phyloP scores from a whole-genome alignment of 345 rosid genomes.

The Lepidium didymum region DNA sequence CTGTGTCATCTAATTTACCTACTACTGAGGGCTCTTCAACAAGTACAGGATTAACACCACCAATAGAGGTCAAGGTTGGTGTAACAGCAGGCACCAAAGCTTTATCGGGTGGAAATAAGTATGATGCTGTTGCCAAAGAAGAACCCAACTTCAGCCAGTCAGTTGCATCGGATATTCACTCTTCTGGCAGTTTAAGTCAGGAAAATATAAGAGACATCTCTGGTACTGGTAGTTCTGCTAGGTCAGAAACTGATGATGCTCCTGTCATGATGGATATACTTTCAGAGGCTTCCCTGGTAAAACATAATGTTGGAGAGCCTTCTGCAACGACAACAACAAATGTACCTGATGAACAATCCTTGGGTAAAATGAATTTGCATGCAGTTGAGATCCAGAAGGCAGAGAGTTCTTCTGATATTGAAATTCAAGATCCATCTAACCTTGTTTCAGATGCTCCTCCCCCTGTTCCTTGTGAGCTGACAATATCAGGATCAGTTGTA shows the following conservation, averaged over 20 bases:
- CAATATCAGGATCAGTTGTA: slow-evolving; percentile 5
- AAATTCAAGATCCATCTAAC: neutral
- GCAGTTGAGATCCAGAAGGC: neutral
- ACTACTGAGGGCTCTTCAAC: slow-evolving; percentile 39
- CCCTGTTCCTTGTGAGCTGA: slow-evolving; percentile 4
- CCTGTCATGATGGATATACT: slow-evolving; percentile 57
- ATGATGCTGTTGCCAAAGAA: slow-evolving; percentile 36
- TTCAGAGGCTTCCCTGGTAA: slow-evolving; percentile 45
- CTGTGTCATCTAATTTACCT: slow-evolving; percentile 25
- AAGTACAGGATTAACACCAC: slow-evolving; percentile 26
- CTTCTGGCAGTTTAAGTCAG: slow-evolving; percentile 16
- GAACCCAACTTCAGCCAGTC: slow-evolving; percentile 7
- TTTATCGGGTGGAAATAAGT: slow-evolving; percentile 27
- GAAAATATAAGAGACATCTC: slow-evolving; percentile 13
- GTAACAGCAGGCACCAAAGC: slow-evolving; percentile 6
- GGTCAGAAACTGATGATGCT: slow-evolving; percentile 55
- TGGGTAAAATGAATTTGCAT: neutral
- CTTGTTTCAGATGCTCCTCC: slow-evolving; percentile 9
- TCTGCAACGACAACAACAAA: slow-evolving; percentile 1
- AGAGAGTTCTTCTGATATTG: slow-evolving; percentile 3
- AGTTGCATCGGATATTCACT: neutral
- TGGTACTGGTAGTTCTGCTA: slow-evolving; percentile 30
- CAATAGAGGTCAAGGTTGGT: slow-evolving; percentile 26
- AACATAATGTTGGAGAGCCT: slow-evolving; percentile 37
- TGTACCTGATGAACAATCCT: neutral